Percentiles rank a stretch among this genome's conserved stretches.
These are phyloP conservation scores for Torrubiellomyces zombiae DNA, from an alignment of 2,329 filamentous ascomycete genomes.

Conservation along the genomic window DNA sequence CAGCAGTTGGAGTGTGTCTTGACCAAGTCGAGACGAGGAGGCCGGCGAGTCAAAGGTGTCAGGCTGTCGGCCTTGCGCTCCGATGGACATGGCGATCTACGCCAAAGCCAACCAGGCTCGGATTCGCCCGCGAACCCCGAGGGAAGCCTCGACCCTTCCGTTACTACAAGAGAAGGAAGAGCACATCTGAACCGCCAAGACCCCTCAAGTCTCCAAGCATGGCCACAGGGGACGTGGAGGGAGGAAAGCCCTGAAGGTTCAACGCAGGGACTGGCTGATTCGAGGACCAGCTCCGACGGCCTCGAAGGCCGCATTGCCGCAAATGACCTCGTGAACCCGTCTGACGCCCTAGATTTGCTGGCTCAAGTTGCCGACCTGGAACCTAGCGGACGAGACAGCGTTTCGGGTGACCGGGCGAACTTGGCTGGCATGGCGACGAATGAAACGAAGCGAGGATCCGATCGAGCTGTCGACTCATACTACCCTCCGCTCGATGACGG, in stretches of 20 bases:
- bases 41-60: conserved; percentile 16
- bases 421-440: conserved; percentile 5
- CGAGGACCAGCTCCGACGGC: conserved; percentile 5
- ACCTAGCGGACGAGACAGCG: conserved; percentile 7
- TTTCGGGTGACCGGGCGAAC: conserved; percentile 4
- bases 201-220: too few species aligned
- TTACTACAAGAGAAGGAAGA: too few species aligned
- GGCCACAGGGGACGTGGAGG: conserved; percentile 6
- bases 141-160: too few species aligned
- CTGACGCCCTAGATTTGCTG: conserved; percentile 22
- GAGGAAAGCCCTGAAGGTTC: conserved; percentile 5
- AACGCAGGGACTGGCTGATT: conserved; percentile 4
- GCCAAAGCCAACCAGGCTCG: too few species aligned
- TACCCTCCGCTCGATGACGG: conserved; percentile 19
- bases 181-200: too few species aligned
- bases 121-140: too few species aligned
- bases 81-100: too few species aligned
- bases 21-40: conserved; percentile 22
- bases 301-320: conserved; percentile 24
- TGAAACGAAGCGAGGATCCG: conserved; percentile 1
- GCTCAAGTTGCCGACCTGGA: conserved; percentile 24
- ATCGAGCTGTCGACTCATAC: conserved; percentile 2
- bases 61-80: too few species aligned
- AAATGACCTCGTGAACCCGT: conserved; percentile 22
- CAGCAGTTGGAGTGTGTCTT: conserved; percentile 21